Evolutionary conservation across 2,329 filamentous ascomycete species (phyloP).

Genomic region (Alternaria incomplexa): DNA sequence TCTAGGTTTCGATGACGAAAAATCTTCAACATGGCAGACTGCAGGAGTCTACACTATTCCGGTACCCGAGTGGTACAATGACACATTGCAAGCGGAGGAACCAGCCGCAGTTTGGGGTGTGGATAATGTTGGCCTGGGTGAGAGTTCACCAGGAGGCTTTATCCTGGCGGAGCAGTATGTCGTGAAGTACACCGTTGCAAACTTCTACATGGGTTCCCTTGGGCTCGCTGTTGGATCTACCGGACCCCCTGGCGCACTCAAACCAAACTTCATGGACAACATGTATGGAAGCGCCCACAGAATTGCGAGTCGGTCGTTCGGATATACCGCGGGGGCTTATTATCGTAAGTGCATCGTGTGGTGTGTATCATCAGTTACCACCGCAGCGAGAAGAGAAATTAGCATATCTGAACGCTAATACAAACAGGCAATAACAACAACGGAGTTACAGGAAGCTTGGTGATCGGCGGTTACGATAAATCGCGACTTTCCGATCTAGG

Average conservation of each 20-base stretch:
- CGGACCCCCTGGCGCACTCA: slow-evolving; percentile 10
- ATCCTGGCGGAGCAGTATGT: slow-evolving; percentile 26
- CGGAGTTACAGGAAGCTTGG: slow-evolving; percentile 41
- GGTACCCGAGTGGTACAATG: slow-evolving; percentile 24
- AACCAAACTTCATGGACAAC: slow-evolving; percentile 29
- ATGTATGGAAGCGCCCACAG: slow-evolving; percentile 7
- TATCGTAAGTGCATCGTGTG: slow-evolving; percentile 38
- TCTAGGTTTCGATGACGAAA: slow-evolving; percentile 21
- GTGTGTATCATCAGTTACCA: not conserved
- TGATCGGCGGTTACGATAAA: slow-evolving; percentile 52
- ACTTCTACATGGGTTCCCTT: slow-evolving; percentile 43
- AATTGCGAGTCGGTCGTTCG: slow-evolving; percentile 39
- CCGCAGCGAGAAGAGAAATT: not conserved
- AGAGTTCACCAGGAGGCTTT: slow-evolving; percentile 17
- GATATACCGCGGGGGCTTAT: slow-evolving; percentile 44
- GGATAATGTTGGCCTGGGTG: slow-evolving; percentile 38
- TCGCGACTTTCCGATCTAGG: slow-evolving; percentile 35
- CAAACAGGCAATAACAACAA: slow-evolving; percentile 31
- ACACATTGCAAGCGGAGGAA: slow-evolving; percentile 5
- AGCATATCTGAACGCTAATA: not conserved
- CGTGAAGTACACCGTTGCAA: slow-evolving; percentile 17
- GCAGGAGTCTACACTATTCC: slow-evolving; percentile 24
- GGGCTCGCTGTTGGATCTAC: slow-evolving; percentile 28
- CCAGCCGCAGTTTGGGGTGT: slow-evolving; percentile 21
- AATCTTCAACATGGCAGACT: slow-evolving; percentile 23